A percentile compares a stretch with the other conserved stretches of the same genome.
phyloP scores from a whole-genome alignment of 2,329 filamentous ascomycete species.

The Chaetomium sp. region DNA sequence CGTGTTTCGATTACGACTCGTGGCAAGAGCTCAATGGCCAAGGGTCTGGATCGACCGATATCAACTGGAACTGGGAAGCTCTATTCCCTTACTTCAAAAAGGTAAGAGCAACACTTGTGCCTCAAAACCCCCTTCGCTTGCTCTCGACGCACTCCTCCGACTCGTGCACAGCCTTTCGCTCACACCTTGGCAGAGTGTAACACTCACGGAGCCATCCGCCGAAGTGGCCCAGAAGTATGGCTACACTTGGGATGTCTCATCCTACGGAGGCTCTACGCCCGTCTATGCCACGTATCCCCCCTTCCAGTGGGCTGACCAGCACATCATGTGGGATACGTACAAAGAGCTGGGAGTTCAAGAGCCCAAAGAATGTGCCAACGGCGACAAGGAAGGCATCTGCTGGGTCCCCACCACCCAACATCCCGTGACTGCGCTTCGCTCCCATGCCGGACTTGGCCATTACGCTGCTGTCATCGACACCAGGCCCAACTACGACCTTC shows the following conservation, averaged over 20 bases:
- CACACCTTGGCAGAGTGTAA: constrained; percentile 35
- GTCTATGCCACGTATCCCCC: constrained; percentile 40
- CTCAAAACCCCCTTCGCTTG: not conserved
- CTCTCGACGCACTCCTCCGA: not conserved
- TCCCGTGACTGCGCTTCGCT: constrained; percentile 36
- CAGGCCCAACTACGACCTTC: constrained; percentile 28
- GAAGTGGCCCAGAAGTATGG: constrained; percentile 25
- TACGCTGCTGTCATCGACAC: constrained; percentile 35
- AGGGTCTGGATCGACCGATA: constrained; percentile 15
- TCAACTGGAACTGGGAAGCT: constrained; percentile 43
- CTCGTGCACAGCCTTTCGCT: not conserved
- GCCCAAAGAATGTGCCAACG: constrained; percentile 35
- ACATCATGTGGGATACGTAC: constrained; percentile 27
- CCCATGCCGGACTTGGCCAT: constrained; percentile 39
- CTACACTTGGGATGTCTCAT: constrained; percentile 31
- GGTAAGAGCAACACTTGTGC: constrained; percentile 28
- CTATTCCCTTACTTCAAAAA: constrained; percentile 44
- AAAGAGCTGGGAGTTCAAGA: constrained; percentile 36
- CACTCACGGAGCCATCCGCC: constrained; percentile 37
- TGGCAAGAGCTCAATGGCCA: constrained; percentile 36
- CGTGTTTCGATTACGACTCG: constrained; percentile 42
- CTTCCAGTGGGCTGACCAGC: constrained; percentile 39
- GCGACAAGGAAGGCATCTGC: constrained; percentile 40
- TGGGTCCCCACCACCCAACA: constrained; percentile 39
- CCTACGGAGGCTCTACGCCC: constrained; percentile 39